A percentile compares a stretch with the other conserved stretches of the same genome.
Conservation (phyloP, 768 basidiomycete genomes). For the Coprinellus aureogranulatus region DNA sequence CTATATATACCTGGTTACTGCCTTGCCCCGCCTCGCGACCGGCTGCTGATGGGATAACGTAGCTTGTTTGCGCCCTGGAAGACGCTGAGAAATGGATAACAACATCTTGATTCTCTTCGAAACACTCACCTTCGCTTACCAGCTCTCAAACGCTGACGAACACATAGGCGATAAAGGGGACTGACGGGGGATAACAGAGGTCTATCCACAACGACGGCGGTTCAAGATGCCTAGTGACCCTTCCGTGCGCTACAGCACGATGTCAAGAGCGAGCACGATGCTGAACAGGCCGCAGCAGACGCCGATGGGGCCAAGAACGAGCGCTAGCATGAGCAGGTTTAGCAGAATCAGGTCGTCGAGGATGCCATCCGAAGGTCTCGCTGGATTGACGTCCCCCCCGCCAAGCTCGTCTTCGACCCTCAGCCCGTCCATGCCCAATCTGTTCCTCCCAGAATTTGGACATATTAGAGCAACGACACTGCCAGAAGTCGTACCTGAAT, state of each 20-base stretch:
- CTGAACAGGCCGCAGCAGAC: conserved; percentile 24
- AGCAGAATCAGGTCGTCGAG: conserved; percentile 16
- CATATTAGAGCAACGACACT: not conserved
- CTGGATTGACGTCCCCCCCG: conserved; percentile 11
- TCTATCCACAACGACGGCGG: not conserved
- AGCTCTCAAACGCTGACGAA: not conserved
- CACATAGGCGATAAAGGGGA: not conserved
- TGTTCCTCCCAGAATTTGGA: conserved; percentile 10
- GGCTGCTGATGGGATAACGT: too few species aligned
- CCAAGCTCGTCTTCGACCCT: not conserved
- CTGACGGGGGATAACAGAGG: not conserved
- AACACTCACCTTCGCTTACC: not conserved
- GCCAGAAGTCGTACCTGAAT: conserved; percentile 1
- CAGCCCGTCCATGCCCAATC: conserved; percentile 10
- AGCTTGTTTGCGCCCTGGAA: not conserved
- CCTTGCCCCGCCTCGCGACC: too few species aligned
- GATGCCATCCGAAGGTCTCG: conserved; percentile 7
- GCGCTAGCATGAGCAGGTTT: not conserved
- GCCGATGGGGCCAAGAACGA: conserved; percentile 26
- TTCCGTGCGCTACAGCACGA: conserved; percentile 15
- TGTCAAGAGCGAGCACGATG: conserved; percentile 23
- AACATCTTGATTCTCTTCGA: conserved; percentile 3
- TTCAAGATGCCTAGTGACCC: not conserved
- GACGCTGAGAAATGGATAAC: not conserved
- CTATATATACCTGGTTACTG: too few species aligned